Evolutionary conservation across 2,329 filamentous ascomycete genomes (phyloP), one percentile per base, ranked within the genome.

Genomic region (Thielaviopsis euricoi): DNA sequence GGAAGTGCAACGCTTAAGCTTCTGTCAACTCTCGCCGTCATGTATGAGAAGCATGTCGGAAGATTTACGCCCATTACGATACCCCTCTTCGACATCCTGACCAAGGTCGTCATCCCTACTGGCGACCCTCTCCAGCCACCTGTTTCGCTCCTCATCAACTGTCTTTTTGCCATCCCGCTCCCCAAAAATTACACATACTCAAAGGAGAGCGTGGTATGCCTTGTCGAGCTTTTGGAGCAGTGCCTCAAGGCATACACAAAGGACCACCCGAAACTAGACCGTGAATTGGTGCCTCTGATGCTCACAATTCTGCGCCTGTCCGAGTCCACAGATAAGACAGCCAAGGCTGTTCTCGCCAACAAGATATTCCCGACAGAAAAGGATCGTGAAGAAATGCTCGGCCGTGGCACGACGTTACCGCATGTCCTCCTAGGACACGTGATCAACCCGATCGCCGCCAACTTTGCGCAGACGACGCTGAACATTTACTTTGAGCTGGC

Each of bases 401-500:
- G 93, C 15, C 80, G 81, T 61, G 85, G 85, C 9, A 75, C 83
- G 26, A 86, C 84, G 0, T 73, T 97, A 0, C 78, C 91, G 1
- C 85, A 89, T 1, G 81, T 82, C 60, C 74, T 98, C 1, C 77
- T 98, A 55, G 81, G 82, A 57, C 80, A 93, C 48, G 89, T 87
- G 2, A 87, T 83, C 5, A 87, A 86, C 15, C 79, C 89, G 0
- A 70, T 81, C 50, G 79, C 86, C 0, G 81, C 87, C 0, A 82
- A 83, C 46, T 73, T 95, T 2, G 81, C 89, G 19, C 82, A 86
- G 52, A 80, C 81, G 19, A 85, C 95, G 56, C 87, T 86, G 0
- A 77, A 84, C 29, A 75, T 98, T 23, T 79, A 96, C 61, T 98
- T 94, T 67, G 86, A 94, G 62, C 76, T 97, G 26, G 95, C 89